Evolutionary conservation across 176 grass and related monocot species (phyloP).

Genomic region (Melocanna baccifera): DNA sequence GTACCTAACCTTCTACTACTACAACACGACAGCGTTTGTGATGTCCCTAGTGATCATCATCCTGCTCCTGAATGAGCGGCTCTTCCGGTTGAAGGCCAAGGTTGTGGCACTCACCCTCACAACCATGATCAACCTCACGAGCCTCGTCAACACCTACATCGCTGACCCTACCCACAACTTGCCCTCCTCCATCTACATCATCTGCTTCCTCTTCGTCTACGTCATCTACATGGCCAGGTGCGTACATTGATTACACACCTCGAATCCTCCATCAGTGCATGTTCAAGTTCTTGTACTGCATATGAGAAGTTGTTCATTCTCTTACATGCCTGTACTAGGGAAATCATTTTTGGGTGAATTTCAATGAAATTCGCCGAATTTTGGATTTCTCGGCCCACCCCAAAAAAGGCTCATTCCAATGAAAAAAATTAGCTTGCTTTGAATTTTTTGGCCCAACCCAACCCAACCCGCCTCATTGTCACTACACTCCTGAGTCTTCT

Average conservation of each 20-base stretch:
- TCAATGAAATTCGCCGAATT: too few species aligned
- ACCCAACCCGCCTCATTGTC: too few species aligned
- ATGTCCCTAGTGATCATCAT: constrained; percentile 44
- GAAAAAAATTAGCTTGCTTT: too few species aligned
- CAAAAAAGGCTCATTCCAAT: too few species aligned
- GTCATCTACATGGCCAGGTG: constrained; percentile 26
- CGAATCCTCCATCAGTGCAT: background rate
- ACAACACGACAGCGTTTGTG: constrained; percentile 43
- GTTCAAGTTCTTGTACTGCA: background rate
- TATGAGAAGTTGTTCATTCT: background rate
- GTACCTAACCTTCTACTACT: constrained; percentile 42
- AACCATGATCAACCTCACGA: constrained; percentile 25
- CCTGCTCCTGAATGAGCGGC: constrained; percentile 34
- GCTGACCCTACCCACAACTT: constrained; percentile 2
- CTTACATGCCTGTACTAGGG: background rate
- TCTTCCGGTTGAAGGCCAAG: constrained; percentile 23
- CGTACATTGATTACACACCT: background rate
- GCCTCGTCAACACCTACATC: constrained; percentile 40
- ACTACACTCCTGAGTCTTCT: too few species aligned
- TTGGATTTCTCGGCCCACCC: too few species aligned
- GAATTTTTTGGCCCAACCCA: too few species aligned
- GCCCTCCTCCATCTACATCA: constrained; percentile 26
- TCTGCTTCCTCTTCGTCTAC: background rate
- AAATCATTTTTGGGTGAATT: too few species aligned
- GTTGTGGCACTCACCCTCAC: constrained; percentile 28